Evolutionary conservation across 768 basidiomycete species (phyloP).

Genomic region (Cyclocybe cylindracea): DNA sequence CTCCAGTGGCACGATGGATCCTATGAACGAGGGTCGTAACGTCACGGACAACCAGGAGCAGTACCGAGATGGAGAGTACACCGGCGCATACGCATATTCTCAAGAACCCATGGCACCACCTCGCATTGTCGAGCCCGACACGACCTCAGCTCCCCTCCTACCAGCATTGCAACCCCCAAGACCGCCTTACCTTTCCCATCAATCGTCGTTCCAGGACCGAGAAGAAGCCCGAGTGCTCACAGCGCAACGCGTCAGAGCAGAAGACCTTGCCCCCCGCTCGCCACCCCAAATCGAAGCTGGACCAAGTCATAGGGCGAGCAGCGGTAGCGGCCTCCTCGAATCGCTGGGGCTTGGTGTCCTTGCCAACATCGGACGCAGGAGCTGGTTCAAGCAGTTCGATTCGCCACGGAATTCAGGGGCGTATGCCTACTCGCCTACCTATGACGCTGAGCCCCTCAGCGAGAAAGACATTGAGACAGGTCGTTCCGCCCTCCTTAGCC

Average conservation of each 20-base stretch:
- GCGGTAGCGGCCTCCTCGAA: constrained; percentile 27
- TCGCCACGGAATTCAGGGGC: constrained; percentile 17
- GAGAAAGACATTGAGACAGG: constrained; percentile 52
- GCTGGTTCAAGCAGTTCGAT: constrained; percentile 56
- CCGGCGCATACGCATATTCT: constrained; percentile 31
- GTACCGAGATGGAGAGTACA: constrained; percentile 23
- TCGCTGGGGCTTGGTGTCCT: constrained; percentile 51
- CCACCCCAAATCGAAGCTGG: constrained; percentile 19
- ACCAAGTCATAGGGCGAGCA: constrained; percentile 15
- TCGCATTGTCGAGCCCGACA: constrained; percentile 34
- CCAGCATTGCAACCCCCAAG: constrained; percentile 13
- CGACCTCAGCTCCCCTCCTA: constrained; percentile 19
- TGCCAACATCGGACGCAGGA: constrained; percentile 48
- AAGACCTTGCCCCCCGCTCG: constrained; percentile 34
- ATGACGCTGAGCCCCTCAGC: constrained; percentile 23
- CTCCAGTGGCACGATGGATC: constrained; percentile 36
- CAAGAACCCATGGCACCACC: constrained; percentile 32
- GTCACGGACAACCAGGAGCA: constrained; percentile 25
- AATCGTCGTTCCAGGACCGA: constrained; percentile 32
- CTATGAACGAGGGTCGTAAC: constrained; percentile 35
- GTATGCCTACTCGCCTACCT: constrained; percentile 19
- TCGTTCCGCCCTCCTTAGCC: constrained; percentile 32
- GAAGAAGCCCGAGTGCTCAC: constrained; percentile 51
- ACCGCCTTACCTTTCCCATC: constrained; percentile 25
- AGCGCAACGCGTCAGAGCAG: constrained; percentile 49